Evolutionary conservation across 2,329 filamentous ascomycete species (phyloP), one percentile per base, ranked within the genome.

Genomic region (Curvularia hawaiiensis): DNA sequence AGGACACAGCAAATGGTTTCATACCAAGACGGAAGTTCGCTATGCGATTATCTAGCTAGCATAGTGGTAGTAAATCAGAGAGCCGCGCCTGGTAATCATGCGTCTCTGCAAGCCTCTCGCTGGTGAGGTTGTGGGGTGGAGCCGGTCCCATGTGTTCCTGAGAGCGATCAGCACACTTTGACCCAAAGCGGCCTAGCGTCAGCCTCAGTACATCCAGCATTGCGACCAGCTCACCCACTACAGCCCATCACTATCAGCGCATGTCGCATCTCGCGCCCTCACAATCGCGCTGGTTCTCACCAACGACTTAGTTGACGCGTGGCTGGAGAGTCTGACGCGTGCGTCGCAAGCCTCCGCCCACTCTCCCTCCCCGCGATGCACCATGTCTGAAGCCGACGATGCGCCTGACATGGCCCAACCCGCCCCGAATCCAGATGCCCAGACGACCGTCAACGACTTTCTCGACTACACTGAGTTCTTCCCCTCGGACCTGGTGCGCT

Each of bases 401-500:
- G 64, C 63, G 60, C 67, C 66, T 58, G 73, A 74, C 20, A 66
- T 66, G 64, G 64, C 72, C 38, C 61, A 63, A 39, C 78, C 79
- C 24, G 79, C 82, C 51, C 80, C 82, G 53, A 85, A 88, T 69
- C 86, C 86, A 33, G 86, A 89, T 68, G 84, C 85, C 55, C 85
- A 88, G 70, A 84, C 85, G 33, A 88, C 86, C 26, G 84, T 89
- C 45, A 87, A 85, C 62, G 86, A 89, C 73, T 89, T 86, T 73
- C 83, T 88, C 57, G 85, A 88, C 73, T 89, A 88, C 75, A 89
- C 86, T 61, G 86, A 89, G 75, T 88, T 87, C 79, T 86, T 88
- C 56, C 86, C 86, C 33, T 85, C 86, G 10, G 86, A 88, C 70
- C 78, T 89, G 24, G 80, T 83, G 57, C 85, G 86, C 66, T 88